Evolutionary conservation across 306 rosid species (phyloP).

Genomic region (Cucurbita maxima): DNA sequence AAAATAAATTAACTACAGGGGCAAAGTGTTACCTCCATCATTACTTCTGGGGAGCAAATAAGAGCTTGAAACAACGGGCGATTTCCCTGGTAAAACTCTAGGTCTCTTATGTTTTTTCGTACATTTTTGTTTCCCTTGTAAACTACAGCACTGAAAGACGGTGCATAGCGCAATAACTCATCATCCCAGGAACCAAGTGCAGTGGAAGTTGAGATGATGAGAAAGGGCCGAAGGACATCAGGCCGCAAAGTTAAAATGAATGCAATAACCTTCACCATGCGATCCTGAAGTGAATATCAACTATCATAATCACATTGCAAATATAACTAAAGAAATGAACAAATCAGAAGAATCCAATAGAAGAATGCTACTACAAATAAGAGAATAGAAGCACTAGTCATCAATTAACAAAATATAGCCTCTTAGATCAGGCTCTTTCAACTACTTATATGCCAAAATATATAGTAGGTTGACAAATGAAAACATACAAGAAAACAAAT

Average conservation of each 20-base stretch:
- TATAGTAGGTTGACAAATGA: neutral
- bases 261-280: conserved; percentile 29
- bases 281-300: conserved; percentile 31
- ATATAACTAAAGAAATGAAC: neutral
- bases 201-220: conserved; percentile 40
- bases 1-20: conserved; percentile 1
- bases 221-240: conserved; percentile 33
- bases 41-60: conserved; percentile 30
- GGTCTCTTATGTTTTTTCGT: conserved; percentile 26
- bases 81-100: conserved; percentile 34
- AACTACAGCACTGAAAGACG: conserved; percentile 31
- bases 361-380: neutral
- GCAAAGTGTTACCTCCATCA: conserved; percentile 29
- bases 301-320: neutral
- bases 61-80: conserved; percentile 36
- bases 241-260: conserved; percentile 35
- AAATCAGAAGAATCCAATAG: neutral
- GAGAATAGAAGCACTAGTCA: neutral
- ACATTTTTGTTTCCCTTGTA: conserved; percentile 41
- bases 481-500: neutral
- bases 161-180: conserved; percentile 31
- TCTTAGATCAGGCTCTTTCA: neutral
- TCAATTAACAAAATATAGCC: neutral
- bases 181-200: conserved; percentile 38
- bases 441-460: neutral